A percentile compares a stretch with the other conserved stretches of the same genome.
Evolutionary conservation across 2,329 filamentous ascomycete genomes (phyloP).

Genomic region (Cadophora malorum): DNA sequence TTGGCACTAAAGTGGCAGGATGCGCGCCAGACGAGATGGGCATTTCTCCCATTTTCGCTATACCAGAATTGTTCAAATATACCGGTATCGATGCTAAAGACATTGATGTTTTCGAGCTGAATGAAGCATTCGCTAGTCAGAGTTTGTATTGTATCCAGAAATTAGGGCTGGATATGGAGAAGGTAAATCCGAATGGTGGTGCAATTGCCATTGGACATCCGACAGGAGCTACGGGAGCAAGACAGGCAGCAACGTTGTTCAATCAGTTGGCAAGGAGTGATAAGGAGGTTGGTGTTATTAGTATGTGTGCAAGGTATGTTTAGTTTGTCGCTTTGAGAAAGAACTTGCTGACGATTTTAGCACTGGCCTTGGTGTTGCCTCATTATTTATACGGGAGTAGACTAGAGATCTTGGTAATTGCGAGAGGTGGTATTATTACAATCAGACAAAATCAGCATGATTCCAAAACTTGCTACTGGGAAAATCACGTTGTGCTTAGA

Average conservation of each 20-base stretch:
- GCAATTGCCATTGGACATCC: constrained; percentile 61
- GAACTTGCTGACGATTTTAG: constrained; percentile 23
- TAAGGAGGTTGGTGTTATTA: constrained; percentile 56
- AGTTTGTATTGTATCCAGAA: constrained; percentile 52
- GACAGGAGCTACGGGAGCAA: constrained; percentile 56
- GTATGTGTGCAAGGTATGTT: constrained; percentile 51
- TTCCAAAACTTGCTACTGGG: not conserved
- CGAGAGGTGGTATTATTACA: not conserved
- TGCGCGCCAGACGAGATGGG: constrained; percentile 74
- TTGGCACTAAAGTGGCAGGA: constrained; percentile 67
- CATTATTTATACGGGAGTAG: constrained; percentile 37
- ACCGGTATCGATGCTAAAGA: constrained; percentile 63
- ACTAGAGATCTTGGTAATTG: not conserved
- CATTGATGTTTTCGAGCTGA: constrained; percentile 71
- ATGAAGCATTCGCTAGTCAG: constrained; percentile 53
- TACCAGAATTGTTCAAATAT: constrained; percentile 65
- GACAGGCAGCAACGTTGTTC: constrained; percentile 56
- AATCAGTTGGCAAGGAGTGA: constrained; percentile 55
- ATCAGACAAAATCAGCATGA: not conserved
- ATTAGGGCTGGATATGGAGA: constrained; percentile 53
- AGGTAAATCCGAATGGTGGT: constrained; percentile 60
- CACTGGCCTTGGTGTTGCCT: constrained; percentile 38
- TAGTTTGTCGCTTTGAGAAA: not conserved
- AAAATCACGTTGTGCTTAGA: too few relatives aligned
- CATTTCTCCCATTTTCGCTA: constrained; percentile 67